These are phyloP conservation scores for Mrakia blollopis DNA, from an alignment of 768 basidiomycete species.

Conservation along the genomic window DNA sequence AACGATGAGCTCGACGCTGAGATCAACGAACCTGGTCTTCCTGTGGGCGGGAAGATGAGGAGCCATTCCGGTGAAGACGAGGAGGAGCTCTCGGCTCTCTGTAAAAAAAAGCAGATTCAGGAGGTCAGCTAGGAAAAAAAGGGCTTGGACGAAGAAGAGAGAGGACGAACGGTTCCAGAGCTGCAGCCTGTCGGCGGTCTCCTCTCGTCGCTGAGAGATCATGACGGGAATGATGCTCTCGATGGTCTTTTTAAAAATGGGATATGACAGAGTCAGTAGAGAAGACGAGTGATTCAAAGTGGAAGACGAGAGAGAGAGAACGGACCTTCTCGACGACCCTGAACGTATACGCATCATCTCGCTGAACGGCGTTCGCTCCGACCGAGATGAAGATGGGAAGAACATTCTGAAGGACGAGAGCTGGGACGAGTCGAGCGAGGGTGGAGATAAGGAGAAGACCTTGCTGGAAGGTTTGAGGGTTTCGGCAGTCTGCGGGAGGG, in stretches of 20 bases:
- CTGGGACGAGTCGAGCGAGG: slow-evolving; percentile 75
- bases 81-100: slow-evolving; percentile 70
- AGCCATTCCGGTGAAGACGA: slow-evolving; percentile 88
- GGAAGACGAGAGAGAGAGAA: neutral
- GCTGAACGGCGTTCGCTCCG: slow-evolving; percentile 96
- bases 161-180: slow-evolving; percentile 54
- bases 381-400: slow-evolving; percentile 99
- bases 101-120: neutral
- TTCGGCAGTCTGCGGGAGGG: slow-evolving; percentile 57
- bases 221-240: slow-evolving; percentile 91
- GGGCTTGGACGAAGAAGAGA: no score
- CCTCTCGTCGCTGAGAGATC: slow-evolving; percentile 66
- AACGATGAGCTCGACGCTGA: neutral
- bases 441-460: slow-evolving; percentile 80
- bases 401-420: slow-evolving; percentile 85
- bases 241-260: slow-evolving; percentile 60
- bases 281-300: slow-evolving; percentile 1
- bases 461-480: slow-evolving; percentile 92
- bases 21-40: slow-evolving; percentile 63
- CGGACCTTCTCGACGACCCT: slow-evolving; percentile 84
- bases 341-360: slow-evolving; percentile 93
- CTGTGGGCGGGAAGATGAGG: slow-evolving; percentile 89
- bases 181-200: slow-evolving; percentile 54
- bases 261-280: neutral
- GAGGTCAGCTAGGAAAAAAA: neutral